Evolutionary conservation across 2,329 filamentous ascomycete genomes (phyloP), one percentile per base, ranked within the genome.

Genomic region (Dactylonectria estremocensis): DNA sequence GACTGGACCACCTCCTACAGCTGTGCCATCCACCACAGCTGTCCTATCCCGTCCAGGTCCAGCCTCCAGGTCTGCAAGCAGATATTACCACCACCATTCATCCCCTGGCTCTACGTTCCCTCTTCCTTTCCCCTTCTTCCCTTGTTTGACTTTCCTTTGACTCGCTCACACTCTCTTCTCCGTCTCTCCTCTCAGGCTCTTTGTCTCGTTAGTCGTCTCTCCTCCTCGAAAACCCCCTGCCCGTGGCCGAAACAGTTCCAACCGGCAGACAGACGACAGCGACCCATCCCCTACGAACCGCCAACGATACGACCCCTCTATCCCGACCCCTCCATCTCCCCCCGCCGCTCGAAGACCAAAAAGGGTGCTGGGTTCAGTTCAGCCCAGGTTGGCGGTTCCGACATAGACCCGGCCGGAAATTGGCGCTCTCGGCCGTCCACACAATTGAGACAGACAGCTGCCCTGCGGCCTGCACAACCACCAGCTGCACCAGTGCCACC

Each of bases 261-360:
- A 13, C 45, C 35, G 22, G 16, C 31, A 18, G 33, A 43, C 33
- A 40, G 4, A 33, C 40, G 6, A 48, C 57, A 33, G 18, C 59
- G 52, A 45, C 53, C 53, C 37, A 53, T 52, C 33, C n/a, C 24
- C 57, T 43, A 24, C 50, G n/a, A 49, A 49, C 43, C 33, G 24
- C 37, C 24, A 35, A 58, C 59, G 65, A 67, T 56, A 64, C 55
- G 35, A 64, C 55, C 61, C 55, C 60, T 59, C 54, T 52, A 48
- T 52, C 57, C 57, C 57, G 45, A 48, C 20, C 61, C 62, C 61
- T 57, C 31, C 13, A 33, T 56, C 61, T 28, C 24, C 24, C 58
- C 55, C 59, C 48, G 61, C 56, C 60, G 61, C 65, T 37, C 35
- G 45, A 52, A 45, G 22, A 45, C 48, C 11, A 20, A 37, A 37